Base-by-base conservation (phyloP, 768 basidiomycete genomes). In the Pisolithus tinctorius region DNA sequence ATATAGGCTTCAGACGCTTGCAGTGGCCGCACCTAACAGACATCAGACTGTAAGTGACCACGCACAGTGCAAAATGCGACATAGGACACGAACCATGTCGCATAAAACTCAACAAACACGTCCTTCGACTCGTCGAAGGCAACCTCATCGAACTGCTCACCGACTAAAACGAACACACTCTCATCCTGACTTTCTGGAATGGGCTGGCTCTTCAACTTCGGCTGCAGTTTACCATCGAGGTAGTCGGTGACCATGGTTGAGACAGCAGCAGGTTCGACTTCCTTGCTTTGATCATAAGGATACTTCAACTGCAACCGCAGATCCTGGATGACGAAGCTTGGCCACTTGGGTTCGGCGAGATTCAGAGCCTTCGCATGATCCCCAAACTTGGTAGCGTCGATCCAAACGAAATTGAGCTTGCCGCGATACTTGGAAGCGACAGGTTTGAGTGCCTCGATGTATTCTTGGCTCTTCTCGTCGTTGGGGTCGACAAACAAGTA, bases 331-430 rank as follows among this genome's bases (percentile, higher is more conserved):
- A 97, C 94, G 64, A 99, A 94, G 38, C 84, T 77, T 10, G 96
- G 96, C 93, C 93, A 97, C 60, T 86, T 86, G 60, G 82, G 69
- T 62, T 92, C 89, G 26, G 67, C 65, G 50, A 99, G 78, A 78
- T 94, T 95, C 52, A 99, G 80, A 1, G 90, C 88, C 70, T 92
- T 93, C 58, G 86, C 96, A 73, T 99, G 96, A 62, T 98, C 95
- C 60, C 81, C 82, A 60, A 93, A 99, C 68, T 93, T 93, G 72
- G 86, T 72, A 23, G 92, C 93, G 68, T 99, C 96, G 60, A 99
- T 98, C 84, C 86, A 95, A 55, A 98, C 95, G 68, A 97, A 96
- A 83, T 96, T 96, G 66, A 98, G 63, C 71, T 90, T 84, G 60
- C 83, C 79, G 71, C 89, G 92, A 76, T 81, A 82, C 64, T 84